Conservation (phyloP, 1,139 yeast genomes). For the Meyerozyma sp. region DNA sequence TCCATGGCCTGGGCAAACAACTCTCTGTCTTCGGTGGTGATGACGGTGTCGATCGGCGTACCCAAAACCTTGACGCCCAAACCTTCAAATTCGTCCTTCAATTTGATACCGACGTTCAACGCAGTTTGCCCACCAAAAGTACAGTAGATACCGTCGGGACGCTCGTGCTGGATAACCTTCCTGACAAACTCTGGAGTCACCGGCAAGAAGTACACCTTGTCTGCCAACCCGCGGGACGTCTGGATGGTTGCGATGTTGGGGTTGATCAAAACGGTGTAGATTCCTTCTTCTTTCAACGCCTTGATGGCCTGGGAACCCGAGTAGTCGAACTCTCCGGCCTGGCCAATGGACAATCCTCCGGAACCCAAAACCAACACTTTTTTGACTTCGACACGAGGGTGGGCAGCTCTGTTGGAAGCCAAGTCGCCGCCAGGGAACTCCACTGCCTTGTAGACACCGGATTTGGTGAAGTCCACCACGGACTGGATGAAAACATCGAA, state of each 20-base stretch:
- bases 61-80: conserved; percentile 95
- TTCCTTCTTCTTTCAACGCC: conserved; percentile 96
- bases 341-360: conserved; percentile 98
- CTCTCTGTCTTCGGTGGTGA: conserved; percentile 97
- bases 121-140: conserved; percentile 99
- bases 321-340: conserved; percentile 99
- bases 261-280: conserved; percentile 88
- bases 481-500: conserved; percentile 90
- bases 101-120: conserved; percentile 86
- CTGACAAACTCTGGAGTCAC: conserved; percentile 95
- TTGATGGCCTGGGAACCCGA: conserved; percentile 94
- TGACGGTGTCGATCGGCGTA: conserved; percentile 92
- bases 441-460: conserved; percentile 63
- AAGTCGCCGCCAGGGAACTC: conserved; percentile 85
- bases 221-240: conserved; percentile 96
- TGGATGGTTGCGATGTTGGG: conserved; percentile 99
- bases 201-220: conserved; percentile 94
- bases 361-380: conserved; percentile 96
- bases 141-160: conserved; percentile 95
- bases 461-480: conserved; percentile 55
- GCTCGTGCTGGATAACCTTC: conserved; percentile 88
- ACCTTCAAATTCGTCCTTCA: conserved; percentile 90
- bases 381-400: conserved; percentile 78
- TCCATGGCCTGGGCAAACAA: conserved; percentile 92
- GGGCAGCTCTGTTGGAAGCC: conserved; percentile 67